Evolutionary conservation across 192 early-diverging fungal genomes (phyloP).

Genomic region (Backusella liffmaniae): DNA sequence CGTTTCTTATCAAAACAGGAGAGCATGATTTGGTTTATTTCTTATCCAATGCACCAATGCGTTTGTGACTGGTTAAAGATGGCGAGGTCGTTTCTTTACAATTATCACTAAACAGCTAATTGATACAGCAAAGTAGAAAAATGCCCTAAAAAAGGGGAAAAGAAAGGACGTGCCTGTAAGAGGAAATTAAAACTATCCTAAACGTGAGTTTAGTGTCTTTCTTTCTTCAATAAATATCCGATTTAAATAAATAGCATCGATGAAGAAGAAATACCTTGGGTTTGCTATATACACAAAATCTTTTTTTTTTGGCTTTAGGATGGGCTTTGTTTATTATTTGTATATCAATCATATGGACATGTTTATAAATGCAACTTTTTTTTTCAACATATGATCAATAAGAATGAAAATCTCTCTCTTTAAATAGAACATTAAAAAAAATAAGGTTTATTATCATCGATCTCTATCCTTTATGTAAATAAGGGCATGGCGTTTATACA

Average conservation of each 20-base stretch:
- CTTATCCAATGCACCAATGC: conserved; percentile 26
- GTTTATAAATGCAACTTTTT: not conserved
- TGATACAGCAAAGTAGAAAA: conserved; percentile 27
- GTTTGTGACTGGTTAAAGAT: conserved; percentile 16
- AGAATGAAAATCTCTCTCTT: not conserved
- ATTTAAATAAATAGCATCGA: not conserved
- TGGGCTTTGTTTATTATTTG: not conserved
- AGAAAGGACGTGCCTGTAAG: not conserved
- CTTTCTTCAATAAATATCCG: not conserved
- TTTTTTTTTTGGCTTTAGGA: not conserved
- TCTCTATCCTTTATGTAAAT: not conserved
- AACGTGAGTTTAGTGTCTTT: not conserved
- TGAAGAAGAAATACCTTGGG: not conserved
- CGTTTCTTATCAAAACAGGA: conserved; percentile 26
- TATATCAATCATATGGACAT: not conserved
- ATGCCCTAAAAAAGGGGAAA: too few species aligned
- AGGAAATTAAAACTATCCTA: not conserved
- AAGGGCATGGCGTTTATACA: not conserved
- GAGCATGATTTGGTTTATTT: conserved; percentile 10
- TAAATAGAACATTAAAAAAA: not conserved
- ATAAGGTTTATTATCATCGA: not conserved
- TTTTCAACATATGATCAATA: not conserved
- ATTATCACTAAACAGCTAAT: conserved; percentile 34
- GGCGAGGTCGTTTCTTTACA: conserved; percentile 33
- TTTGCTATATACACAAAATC: not conserved